A percentile compares a stretch with the other conserved stretches of the same genome.
These are phyloP conservation scores for Lipomyces starkeyi DNA, from an alignment of 805 yeast species.

Conservation along the genomic window DNA sequence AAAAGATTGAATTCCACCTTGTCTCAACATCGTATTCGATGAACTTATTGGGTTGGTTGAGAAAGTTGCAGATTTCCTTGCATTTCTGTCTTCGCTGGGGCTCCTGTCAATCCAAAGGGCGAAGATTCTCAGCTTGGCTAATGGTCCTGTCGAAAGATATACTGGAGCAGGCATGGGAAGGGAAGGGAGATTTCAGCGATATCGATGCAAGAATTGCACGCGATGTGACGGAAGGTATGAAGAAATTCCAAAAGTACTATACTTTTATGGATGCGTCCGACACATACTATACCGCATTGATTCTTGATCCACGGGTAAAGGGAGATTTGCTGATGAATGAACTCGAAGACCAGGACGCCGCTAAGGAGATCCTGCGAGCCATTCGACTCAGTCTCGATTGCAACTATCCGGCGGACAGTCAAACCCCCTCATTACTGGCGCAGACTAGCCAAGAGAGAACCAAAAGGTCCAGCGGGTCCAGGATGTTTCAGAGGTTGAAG, in stretches of 20 bases:
- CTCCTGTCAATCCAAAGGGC: no score
- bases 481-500: background rate
- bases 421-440: background rate
- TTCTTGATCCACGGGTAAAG: no score
- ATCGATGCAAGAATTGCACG: background rate
- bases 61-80: no score
- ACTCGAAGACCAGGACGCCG: background rate
- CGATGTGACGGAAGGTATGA: background rate
- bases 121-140: no score
- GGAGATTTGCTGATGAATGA: background rate
- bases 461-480: background rate
- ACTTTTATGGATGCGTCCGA: constrained; percentile 4
- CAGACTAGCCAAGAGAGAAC: background rate
- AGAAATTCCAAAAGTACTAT: background rate
- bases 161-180: background rate
- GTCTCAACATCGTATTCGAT: no score
- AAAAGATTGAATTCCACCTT: no score
- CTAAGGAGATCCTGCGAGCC: background rate
- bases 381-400: background rate
- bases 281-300: background rate
- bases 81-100: no score
- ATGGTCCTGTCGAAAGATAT: no score
- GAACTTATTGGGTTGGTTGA: no score
- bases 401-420: background rate
- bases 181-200: background rate